A percentile compares a stretch with the other conserved stretches of the same genome.
phyloP scores from a whole-genome alignment of 2,329 filamentous ascomycete genomes.

The Neofusicoccum cordaticola region DNA sequence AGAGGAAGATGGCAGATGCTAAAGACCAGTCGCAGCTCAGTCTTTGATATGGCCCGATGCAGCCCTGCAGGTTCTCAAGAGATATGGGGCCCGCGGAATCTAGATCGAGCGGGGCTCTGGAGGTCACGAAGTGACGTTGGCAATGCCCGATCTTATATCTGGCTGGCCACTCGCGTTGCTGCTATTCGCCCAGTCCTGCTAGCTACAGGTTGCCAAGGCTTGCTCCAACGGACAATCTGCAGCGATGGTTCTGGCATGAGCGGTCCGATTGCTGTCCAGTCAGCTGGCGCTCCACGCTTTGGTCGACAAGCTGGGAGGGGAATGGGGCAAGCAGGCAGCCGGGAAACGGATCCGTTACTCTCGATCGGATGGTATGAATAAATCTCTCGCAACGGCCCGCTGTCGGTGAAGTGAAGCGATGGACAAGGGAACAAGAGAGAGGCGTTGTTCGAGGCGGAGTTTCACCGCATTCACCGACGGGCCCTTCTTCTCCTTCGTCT shows the following conservation, averaged over 20 bases:
- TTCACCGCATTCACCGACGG: neutral
- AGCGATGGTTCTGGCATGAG: neutral
- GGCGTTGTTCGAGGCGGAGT: constrained; percentile 7
- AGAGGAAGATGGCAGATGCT: neutral
- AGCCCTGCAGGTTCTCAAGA: neutral
- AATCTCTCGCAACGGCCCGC: neutral
- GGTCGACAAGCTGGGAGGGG: neutral
- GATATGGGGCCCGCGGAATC: neutral
- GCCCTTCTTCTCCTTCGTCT: neutral
- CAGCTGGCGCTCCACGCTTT: neutral
- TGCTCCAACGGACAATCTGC: constrained; percentile 13
- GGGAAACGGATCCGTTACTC: neutral
- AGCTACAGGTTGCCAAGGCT: neutral
- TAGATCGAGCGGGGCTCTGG: neutral
- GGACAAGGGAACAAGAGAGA: neutral
- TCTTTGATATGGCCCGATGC: neutral
- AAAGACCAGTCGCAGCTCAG: neutral
- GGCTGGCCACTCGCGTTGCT: neutral
- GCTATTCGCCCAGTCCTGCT: neutral
- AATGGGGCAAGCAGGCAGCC: neutral
- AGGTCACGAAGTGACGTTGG: constrained; percentile 1
- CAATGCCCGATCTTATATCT: constrained; percentile 9
- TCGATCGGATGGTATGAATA: neutral
- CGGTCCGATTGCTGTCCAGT: neutral
- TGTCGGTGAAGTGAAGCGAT: neutral